Percentiles rank a stretch among this genome's conserved stretches.
Evolutionary conservation across 2,329 filamentous ascomycete species (phyloP).

Genomic region (Alternaria infectoria): DNA sequence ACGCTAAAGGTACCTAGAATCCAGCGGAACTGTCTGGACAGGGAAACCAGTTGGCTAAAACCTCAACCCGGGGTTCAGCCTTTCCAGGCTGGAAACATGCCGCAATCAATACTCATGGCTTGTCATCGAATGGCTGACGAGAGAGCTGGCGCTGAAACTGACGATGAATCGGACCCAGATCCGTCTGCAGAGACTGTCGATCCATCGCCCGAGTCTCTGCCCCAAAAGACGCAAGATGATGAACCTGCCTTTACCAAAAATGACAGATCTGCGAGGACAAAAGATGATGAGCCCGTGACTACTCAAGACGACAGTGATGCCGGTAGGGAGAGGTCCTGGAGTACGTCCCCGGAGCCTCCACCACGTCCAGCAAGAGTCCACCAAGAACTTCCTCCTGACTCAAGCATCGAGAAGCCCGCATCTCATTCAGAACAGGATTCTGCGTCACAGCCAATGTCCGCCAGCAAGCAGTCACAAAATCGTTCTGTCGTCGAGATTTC

Average conservation of each 20-base stretch:
- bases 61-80: slow-evolving; percentile 38
- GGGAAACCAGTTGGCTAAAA: slow-evolving; percentile 46
- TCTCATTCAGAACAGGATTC: background rate
- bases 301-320: slow-evolving; percentile 10
- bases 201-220: slow-evolving; percentile 10
- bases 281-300: slow-evolving; percentile 13
- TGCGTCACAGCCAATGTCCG: background rate
- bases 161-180: slow-evolving; percentile 17
- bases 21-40: slow-evolving; percentile 58
- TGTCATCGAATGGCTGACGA: slow-evolving; percentile 27
- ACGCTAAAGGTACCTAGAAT: slow-evolving; percentile 49
- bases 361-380: slow-evolving; percentile 8
- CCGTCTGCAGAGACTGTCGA: slow-evolving; percentile 15
- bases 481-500: slow-evolving; percentile 11
- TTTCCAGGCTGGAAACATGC: slow-evolving; percentile 50
- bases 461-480: background rate
- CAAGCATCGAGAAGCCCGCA: slow-evolving; percentile 23
- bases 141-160: slow-evolving; percentile 15
- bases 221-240: slow-evolving; percentile 10
- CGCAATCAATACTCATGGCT: slow-evolving; percentile 39
- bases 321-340: slow-evolving; percentile 25
- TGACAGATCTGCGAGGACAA: slow-evolving; percentile 3
- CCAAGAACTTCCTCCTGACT: slow-evolving; percentile 38
- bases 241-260: slow-evolving; percentile 13
- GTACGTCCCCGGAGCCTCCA: slow-evolving; percentile 21